Conservation (phyloP, 176 grass and related monocot genomes). For the Phyllostachys edulis region DNA sequence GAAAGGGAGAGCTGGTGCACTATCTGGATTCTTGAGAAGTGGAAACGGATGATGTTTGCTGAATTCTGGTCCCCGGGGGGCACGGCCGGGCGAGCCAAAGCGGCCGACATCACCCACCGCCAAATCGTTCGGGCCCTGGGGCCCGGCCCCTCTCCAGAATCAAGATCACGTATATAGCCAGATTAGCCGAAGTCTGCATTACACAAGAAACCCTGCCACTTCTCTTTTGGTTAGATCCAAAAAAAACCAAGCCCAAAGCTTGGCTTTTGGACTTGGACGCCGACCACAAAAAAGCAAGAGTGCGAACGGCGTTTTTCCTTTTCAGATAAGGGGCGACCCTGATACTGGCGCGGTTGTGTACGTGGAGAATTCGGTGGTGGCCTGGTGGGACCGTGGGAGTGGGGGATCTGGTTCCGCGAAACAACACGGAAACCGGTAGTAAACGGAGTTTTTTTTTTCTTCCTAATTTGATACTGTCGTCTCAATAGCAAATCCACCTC, state of each 20-base stretch:
- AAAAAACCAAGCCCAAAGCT: background rate
- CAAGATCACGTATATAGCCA: background rate
- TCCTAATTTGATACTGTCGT: no score
- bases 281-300: background rate
- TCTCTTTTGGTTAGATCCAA: background rate
- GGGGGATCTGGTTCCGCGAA: background rate
- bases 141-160: background rate
- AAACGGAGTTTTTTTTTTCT: no score
- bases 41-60: background rate
- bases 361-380: background rate
- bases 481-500: no score
- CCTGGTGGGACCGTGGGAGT: no score
- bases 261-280: background rate
- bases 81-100: background rate
- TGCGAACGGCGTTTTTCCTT: background rate
- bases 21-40: background rate
- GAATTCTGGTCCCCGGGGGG: background rate
- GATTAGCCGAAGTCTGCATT: no score
- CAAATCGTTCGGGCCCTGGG: background rate
- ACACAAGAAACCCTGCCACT: no score
- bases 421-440: background rate
- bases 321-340: background rate
- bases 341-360: background rate
- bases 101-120: slow-evolving; percentile 1
- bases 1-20: background rate